phyloP scores from a whole-genome alignment of 83 land plant species.

The Picea engelmannii region DNA sequence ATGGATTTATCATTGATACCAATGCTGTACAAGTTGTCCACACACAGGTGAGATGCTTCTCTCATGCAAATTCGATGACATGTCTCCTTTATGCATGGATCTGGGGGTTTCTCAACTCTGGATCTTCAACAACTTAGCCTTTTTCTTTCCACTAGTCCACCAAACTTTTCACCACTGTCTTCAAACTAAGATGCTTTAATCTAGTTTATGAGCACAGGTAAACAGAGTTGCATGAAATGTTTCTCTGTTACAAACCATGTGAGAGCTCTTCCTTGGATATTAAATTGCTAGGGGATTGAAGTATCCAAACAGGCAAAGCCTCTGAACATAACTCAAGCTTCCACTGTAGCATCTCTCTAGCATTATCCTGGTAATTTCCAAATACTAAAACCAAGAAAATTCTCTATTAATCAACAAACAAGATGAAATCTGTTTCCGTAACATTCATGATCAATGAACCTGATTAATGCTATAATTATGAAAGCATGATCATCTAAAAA shows the following conservation, averaged over 20 bases:
- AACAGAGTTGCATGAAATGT: conserved; percentile 4
- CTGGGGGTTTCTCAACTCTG: too few species aligned
- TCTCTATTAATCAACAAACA: conserved; percentile 3
- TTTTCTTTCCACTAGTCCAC: neutral
- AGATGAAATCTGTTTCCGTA: conserved; percentile 9
- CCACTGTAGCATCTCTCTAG: conserved; percentile 7
- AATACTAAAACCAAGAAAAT: conserved; percentile 6
- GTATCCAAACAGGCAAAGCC: too few species aligned
- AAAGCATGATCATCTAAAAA: conserved; percentile 15
- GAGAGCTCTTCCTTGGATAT: too few species aligned
- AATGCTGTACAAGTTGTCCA: too few species aligned
- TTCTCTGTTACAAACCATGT: conserved; percentile 8
- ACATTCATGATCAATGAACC: conserved; percentile 13
- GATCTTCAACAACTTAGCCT: conserved; percentile 8
- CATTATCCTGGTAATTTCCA: conserved; percentile 2
- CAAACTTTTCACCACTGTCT: conserved; percentile 1
- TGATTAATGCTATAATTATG: conserved; percentile 2
- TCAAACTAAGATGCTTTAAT: neutral
- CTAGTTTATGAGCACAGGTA: neutral
- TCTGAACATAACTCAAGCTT: too few species aligned
- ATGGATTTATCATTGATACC: too few species aligned
- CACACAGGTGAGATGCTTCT: too few species aligned
- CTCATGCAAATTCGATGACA: too few species aligned
- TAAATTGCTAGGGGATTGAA: too few species aligned
- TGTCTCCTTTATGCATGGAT: too few species aligned